Evolutionary conservation across 106 monocot genomes (phyloP).

Genomic region (Ottelia alismoides): DNA sequence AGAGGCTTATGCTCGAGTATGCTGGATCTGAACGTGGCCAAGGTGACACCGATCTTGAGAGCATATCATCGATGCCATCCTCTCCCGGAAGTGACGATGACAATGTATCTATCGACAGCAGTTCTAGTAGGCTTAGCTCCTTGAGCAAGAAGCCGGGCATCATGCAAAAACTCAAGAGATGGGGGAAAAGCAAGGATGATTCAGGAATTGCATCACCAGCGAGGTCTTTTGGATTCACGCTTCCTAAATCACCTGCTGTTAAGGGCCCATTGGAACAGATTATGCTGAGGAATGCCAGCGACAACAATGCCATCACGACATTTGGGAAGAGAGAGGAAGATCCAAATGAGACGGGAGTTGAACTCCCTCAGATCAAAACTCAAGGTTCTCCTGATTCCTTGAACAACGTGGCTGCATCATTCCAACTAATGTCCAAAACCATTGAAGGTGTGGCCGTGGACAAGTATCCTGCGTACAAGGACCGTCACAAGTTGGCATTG

Average conservation of each 20-base stretch:
- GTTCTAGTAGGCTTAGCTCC: conserved; percentile 55
- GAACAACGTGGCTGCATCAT: conserved; percentile 55
- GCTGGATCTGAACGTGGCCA: conserved; percentile 96
- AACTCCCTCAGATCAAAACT: conserved; percentile 27
- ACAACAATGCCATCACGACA: conserved; percentile 67
- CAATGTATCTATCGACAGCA: conserved; percentile 70
- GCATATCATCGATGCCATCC: conserved; percentile 54
- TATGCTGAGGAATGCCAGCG: conserved; percentile 84
- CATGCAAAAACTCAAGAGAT: conserved; percentile 85
- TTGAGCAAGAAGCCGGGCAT: conserved; percentile 53
- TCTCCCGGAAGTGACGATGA: conserved; percentile 92
- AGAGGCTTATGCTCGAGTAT: conserved; percentile 73
- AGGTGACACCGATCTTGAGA: conserved; percentile 84
- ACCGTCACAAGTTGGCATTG: conserved; percentile 79
- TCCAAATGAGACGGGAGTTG: conserved; percentile 17
- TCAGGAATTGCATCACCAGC: conserved; percentile 40
- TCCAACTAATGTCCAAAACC: conserved; percentile 82
- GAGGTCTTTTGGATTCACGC: conserved; percentile 29
- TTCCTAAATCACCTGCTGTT: conserved; percentile 13
- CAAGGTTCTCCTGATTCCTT: conserved; percentile 30
- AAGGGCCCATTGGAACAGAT: conserved; percentile 77
- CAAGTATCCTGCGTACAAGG: conserved; percentile 89
- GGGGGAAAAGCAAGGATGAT: conserved; percentile 92
- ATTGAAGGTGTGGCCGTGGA: conserved; percentile 78
- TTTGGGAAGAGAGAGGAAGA: conserved; percentile 66